Evolutionary conservation across 2,329 filamentous ascomycete genomes (phyloP), one percentile per base, ranked within the genome.

Genomic region (Colletotrichum eleusines): DNA sequence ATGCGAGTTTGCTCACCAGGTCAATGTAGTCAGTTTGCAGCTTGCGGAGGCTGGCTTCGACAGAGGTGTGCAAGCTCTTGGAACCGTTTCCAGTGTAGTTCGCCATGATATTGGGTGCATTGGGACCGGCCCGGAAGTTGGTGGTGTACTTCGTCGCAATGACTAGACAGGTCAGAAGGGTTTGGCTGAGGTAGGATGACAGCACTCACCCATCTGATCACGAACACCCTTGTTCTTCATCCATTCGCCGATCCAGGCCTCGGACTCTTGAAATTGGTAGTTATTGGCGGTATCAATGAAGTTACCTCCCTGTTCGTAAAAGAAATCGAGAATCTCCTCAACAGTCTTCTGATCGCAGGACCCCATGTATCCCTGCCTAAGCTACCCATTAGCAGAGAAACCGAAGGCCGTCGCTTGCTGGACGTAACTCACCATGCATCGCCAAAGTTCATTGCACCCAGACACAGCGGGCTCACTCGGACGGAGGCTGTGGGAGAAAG

Each of bases 241-340:
- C 90, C 91, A 94, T 74, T 91, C 89, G 44, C 91, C 91, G 67
- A 94, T 82, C 88, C 90, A 91, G 63, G 76, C 79, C 79, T 93
- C 91, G 1, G 88, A 88, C 77, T 92, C 85, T 71, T 83, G 84
- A 65, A 84, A 81, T 74, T 92, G 90, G 80, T 93, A 93, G 78
- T 90, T 90, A 81, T 89, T 91, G 69, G 90, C 76, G 0, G 90
- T 92, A 77, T 94, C 92, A 76, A 94, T 90, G 78, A 94, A 93
- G 80, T 94, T 94, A 31, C 92, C 91, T 69, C 87, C 78, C 55
- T 89, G 85, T 7, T 86, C 84, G 70, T 86, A 88, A 80, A 88
- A 93, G 76, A 86, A 88, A 76, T 94, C 91, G 11, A 94, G 84
- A 33, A 94, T 88, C 26, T 84, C 82, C 74, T 92, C 90, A 1